phyloP scores from a whole-genome alignment of 1,284 basidiomycete species.

The Ustilago hordei region DNA sequence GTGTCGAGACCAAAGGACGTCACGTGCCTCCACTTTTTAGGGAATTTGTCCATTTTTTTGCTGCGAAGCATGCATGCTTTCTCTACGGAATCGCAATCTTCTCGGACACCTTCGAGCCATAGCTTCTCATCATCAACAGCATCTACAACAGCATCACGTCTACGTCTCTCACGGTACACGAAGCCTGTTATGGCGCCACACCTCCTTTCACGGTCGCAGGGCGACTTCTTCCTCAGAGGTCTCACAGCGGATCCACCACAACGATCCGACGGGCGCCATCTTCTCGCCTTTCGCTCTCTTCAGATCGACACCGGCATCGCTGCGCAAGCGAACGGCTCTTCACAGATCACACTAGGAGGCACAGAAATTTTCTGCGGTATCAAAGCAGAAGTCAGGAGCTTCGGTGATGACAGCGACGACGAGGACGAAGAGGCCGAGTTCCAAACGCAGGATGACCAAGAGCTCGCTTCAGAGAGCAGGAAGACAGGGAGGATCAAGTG shows the following conservation, averaged over 20 bases:
- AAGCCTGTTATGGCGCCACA: conserved; percentile 46
- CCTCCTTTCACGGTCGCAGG: conserved; percentile 60
- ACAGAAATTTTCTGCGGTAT: conserved; percentile 64
- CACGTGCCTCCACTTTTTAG: conserved; percentile 47
- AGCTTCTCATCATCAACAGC: neutral
- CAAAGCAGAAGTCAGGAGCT: conserved; percentile 58
- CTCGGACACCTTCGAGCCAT: neutral
- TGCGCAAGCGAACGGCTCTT: conserved; percentile 60
- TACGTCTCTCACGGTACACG: neutral
- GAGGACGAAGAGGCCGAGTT: conserved; percentile 45
- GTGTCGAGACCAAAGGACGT: conserved; percentile 21
- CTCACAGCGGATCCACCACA: conserved; percentile 54
- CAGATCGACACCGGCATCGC: conserved; percentile 48
- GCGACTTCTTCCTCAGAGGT: conserved; percentile 59
- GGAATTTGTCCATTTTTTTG: conserved; percentile 16
- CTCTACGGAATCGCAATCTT: neutral
- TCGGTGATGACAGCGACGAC: conserved; percentile 44
- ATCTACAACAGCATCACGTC: neutral
- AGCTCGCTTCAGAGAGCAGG: conserved; percentile 33
- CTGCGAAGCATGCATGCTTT: conserved; percentile 12
- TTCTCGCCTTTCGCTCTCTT: conserved; percentile 57
- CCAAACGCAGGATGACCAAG: conserved; percentile 47
- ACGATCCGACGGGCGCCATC: conserved; percentile 53
- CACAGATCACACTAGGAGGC: conserved; percentile 54
- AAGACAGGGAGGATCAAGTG: conserved; percentile 50